A percentile compares a stretch with the other conserved stretches of the same genome.
These are phyloP conservation scores for Glutinoglossum americanum DNA, from an alignment of 495 filamentous ascomycete genomes.

Conservation along the genomic window DNA sequence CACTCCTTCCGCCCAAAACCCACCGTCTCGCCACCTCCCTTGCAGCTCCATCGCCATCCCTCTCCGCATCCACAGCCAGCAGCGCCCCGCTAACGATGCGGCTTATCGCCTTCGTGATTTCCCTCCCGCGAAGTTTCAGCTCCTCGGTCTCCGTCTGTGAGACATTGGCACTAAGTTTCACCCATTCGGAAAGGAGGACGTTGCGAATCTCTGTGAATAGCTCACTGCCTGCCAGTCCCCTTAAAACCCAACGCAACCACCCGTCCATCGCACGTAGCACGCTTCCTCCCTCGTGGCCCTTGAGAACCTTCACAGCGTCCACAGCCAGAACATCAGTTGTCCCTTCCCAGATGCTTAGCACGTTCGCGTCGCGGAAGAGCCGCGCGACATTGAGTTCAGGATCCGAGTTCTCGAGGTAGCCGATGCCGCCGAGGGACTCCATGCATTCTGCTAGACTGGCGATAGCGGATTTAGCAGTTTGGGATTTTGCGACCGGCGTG, in stretches of 20 bases:
- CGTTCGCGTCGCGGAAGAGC: constrained; percentile 40
- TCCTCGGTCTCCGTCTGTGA: constrained; percentile 6
- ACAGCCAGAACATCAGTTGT: constrained; percentile 48
- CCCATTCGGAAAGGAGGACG: background rate
- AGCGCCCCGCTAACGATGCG: constrained; percentile 10
- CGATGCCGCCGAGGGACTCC: constrained; percentile 53
- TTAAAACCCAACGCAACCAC: constrained; percentile 6
- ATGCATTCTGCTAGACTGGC: constrained; percentile 39
- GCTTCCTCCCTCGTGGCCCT: constrained; percentile 19
- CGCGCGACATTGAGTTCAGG: constrained; percentile 41
- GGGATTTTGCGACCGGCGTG: constrained; percentile 43
- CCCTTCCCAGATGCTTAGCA: constrained; percentile 55
- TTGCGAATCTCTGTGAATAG: background rate
- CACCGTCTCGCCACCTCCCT: constrained; percentile 9
- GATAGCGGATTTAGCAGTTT: constrained; percentile 32
- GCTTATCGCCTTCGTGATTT: constrained; percentile 10
- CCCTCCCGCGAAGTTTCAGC: constrained; percentile 9
- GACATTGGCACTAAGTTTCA: background rate
- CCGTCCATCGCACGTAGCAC: constrained; percentile 21
- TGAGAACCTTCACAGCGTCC: constrained; percentile 36
- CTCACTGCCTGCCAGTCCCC: background rate
- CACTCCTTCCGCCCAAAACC: background rate
- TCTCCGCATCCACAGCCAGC: constrained; percentile 12
- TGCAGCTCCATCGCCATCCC: constrained; percentile 10
- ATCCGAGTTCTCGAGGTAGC: constrained; percentile 46